Evolutionary conservation across 345 rosid genomes (phyloP).

Genomic region (Camelina neglecta): DNA sequence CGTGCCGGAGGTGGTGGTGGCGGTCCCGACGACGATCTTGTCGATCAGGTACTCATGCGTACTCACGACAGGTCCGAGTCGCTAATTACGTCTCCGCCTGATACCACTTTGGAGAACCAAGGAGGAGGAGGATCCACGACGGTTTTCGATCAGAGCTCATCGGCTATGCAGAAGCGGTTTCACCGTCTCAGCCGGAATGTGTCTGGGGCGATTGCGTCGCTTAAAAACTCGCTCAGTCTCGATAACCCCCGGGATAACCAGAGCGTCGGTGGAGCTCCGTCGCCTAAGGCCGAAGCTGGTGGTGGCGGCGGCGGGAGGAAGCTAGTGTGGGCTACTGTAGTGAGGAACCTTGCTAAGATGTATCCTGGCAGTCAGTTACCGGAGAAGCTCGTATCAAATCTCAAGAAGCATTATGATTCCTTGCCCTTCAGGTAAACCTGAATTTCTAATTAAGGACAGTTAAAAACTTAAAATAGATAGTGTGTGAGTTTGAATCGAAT

Average conservation of each 20-base stretch:
- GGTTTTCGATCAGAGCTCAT: slow-evolving; percentile 47
- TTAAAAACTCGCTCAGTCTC: slow-evolving; percentile 83
- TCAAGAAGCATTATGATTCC: slow-evolving; percentile 94
- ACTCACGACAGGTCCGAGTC: slow-evolving; percentile 80
- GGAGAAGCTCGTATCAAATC: slow-evolving; percentile 90
- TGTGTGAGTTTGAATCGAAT: slow-evolving; percentile 34
- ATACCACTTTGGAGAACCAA: slow-evolving; percentile 22
- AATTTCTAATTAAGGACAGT: slow-evolving; percentile 27
- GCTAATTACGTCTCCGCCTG: slow-evolving; percentile 25
- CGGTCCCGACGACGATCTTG: slow-evolving; percentile 78
- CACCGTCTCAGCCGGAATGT: slow-evolving; percentile 86
- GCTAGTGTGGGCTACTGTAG: slow-evolving; percentile 87
- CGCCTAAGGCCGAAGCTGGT: slow-evolving; percentile 51
- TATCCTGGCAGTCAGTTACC: slow-evolving; percentile 96
- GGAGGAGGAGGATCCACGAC: slow-evolving; percentile 27
- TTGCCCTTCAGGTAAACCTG: slow-evolving; percentile 78
- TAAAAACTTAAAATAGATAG: neutral
- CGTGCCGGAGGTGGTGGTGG: slow-evolving; percentile 53
- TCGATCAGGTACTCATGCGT: slow-evolving; percentile 94
- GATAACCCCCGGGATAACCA: slow-evolving; percentile 60
- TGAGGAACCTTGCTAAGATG: slow-evolving; percentile 85
- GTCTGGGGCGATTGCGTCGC: slow-evolving; percentile 84
- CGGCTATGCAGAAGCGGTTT: slow-evolving; percentile 75
- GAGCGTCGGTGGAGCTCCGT: slow-evolving; percentile 25
- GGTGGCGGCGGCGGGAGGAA: slow-evolving; percentile 60